A percentile compares a stretch with the other conserved stretches of the same genome.
phyloP scores from a whole-genome alignment of 208 protist genomes.

The Trypanosoma lewisi region DNA sequence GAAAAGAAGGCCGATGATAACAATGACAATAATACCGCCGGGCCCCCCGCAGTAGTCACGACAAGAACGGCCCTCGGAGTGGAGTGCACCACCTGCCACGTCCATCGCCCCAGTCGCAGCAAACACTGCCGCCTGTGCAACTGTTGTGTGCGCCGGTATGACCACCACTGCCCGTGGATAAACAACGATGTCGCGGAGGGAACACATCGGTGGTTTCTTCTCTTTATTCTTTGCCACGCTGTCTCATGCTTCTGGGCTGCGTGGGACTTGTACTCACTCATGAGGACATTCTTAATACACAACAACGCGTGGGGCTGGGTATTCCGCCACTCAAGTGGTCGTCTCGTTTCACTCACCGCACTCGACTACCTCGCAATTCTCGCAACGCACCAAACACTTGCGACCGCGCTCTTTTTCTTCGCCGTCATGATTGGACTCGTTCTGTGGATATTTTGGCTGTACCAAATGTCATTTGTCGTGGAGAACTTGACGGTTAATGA shows the following conservation, averaged over 20 bases:
- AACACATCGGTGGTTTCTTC: constrained; percentile 90
- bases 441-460: constrained; percentile 77
- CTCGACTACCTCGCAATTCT: constrained; percentile 70
- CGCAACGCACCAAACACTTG: constrained; percentile 54
- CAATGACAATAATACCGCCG: no score
- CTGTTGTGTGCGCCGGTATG: constrained; percentile 93
- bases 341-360: constrained; percentile 30
- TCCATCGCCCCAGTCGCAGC: constrained; percentile 86
- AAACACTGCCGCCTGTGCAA: constrained; percentile 94
- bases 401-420: constrained; percentile 74
- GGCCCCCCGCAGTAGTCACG: background rate
- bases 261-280: constrained; percentile 52
- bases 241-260: constrained; percentile 82
- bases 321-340: constrained; percentile 24
- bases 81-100: constrained; percentile 66
- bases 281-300: constrained; percentile 55
- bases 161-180: constrained; percentile 97
- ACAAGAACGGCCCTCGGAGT: constrained; percentile 32
- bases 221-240: constrained; percentile 86
- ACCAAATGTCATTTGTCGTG: constrained; percentile 79
- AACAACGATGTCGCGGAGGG: constrained; percentile 96
- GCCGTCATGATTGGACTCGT: constrained; percentile 66
- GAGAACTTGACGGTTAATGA: constrained; percentile 87
- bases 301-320: constrained; percentile 65
- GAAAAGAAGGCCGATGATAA: background rate